Base-by-base conservation (phyloP, 2,329 filamentous ascomycete species). In the Plenodomus biglobosus region DNA sequence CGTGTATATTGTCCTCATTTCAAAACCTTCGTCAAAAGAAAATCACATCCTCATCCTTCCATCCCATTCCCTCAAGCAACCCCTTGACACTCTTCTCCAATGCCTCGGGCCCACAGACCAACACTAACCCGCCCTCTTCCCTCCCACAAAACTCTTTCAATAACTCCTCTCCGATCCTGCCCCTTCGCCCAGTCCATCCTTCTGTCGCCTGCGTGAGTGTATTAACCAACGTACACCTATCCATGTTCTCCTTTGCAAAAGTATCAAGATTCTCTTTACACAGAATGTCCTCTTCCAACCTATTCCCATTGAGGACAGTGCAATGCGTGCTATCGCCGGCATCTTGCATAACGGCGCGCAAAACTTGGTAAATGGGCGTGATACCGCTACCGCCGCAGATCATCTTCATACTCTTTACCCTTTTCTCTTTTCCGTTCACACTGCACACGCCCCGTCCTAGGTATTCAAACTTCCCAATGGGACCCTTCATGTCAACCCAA, bases 351-450 rank as follows among this genome's bases (percentile, higher is more conserved):
- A 95, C 82, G 0, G 88, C 86, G 6, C 88, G 78, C 43, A 95
- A 76, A 2, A 95, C 88, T 64, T 94, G 88, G 67, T 86, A 94
- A 55, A 96, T 88, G 0, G 92, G 92, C n/a, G 92, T 96, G 63
- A 96, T 87, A 1, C 92, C 92, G n/a, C 84, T 89, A 5, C 92
- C 92, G 13, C 82, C 92, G 60, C 89, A 94, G 24, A 96, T 85
- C 90, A 96, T 95, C 65, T 88, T 77, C 69, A 96, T 90, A 11
- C 80, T 80, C 43, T 79, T 81, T 1, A 95, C 81, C 0, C 60
- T 71, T 8, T 85, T 76, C 48, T 76, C 68, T 17, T 75, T 78
- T 0, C 81, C 81, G 24, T 81, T 81, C 36, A 95, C 73, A 0
- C 74, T 65, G 60, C 87, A 90, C 1, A 71, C 54, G 0, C 91